Evolutionary conservation across 2,329 filamentous ascomycete species (phyloP), one percentile per base, ranked within the genome.

Genomic region (Davidsoniella virescens): DNA sequence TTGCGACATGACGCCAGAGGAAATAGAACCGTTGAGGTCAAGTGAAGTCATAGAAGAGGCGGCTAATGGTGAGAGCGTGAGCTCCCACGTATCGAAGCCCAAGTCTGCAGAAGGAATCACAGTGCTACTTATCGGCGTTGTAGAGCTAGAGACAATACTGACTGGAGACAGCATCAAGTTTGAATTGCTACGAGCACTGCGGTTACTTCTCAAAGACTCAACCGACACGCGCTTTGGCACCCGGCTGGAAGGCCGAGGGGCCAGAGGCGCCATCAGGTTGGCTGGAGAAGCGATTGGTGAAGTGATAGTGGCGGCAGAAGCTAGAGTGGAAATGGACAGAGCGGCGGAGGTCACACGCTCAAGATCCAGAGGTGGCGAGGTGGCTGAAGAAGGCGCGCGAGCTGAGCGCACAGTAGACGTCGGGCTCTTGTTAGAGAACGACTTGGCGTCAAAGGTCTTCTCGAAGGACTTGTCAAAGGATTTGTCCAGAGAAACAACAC

Each of bases 181-280:
- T 9, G 45, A 48, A 5, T 25, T 8, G 17, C 44, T 48, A 20
- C 50, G 44, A n/a, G 17, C 25, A n/a, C 43, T 50, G 2, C 48
- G 48, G 9, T 20, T 50, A 8, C 44, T 47, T 16, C 52, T 43
- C 9, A 53, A 36, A 18, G 52, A 53, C 38, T 53, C 52, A 40
- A 53, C 37, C 17, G 52, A 53, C 18, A 48, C 48, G 10, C 52
- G 52, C 33, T 50, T 50, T 12, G 48, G 52, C 39, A 53, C 29
- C 14, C 48, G 47, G 20, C 52, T 53, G 2, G 52, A 47, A 12
- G 52, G 52, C n/a, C 52, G 43, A 26, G 52, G 52, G 10, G 52
- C 48, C 44, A 53, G 39, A 29, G 52, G 47, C n/a, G 47, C 52
- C 3, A 36, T 38, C 14, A 47, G 23, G 25, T 26, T 38, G n/a